phyloP scores from a whole-genome alignment of 768 basidiomycete species.

The Russula dissimulans region DNA sequence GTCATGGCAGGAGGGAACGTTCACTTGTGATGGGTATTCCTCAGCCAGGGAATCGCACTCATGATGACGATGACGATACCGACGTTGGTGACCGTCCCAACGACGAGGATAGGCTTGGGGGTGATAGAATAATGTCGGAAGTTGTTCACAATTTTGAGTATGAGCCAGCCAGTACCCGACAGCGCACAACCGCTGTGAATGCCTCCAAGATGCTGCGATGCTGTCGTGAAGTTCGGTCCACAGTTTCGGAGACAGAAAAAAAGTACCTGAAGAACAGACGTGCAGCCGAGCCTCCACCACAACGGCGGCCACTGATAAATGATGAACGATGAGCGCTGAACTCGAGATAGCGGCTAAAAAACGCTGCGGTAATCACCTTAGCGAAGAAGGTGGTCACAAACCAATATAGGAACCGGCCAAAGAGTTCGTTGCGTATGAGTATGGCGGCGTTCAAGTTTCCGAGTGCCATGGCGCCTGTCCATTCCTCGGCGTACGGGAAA shows the following conservation, averaged over 20 bases:
- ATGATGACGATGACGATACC: conserved; percentile 30
- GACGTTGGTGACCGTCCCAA: conserved; percentile 34
- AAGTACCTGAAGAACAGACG: conserved; percentile 56
- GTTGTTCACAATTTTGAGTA: conserved; percentile 29
- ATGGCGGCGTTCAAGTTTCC: conserved; percentile 68
- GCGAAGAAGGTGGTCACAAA: conserved; percentile 66
- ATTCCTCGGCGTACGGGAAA: conserved; percentile 59
- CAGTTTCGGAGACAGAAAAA: background rate
- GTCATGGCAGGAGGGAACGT: conserved; percentile 10
- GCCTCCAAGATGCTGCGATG: conserved; percentile 34
- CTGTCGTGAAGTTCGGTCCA: background rate
- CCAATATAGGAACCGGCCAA: conserved; percentile 67
- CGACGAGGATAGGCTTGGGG: conserved; percentile 30
- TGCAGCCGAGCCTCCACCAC: conserved; percentile 62
- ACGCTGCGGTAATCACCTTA: conserved; percentile 37
- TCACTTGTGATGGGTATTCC: conserved; percentile 37
- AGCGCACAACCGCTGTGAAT: conserved; percentile 37
- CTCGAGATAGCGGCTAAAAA: background rate
- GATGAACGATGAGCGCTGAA: background rate
- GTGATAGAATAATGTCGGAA: conserved; percentile 30
- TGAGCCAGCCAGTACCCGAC: conserved; percentile 32
- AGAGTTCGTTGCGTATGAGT: conserved; percentile 74
- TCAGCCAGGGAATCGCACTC: conserved; percentile 36
- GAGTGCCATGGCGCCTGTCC: conserved; percentile 62
- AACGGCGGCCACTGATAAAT: conserved; percentile 57